These are phyloP conservation scores for Boletus speciosus DNA, from an alignment of 768 basidiomycete genomes.

Conservation along the genomic window DNA sequence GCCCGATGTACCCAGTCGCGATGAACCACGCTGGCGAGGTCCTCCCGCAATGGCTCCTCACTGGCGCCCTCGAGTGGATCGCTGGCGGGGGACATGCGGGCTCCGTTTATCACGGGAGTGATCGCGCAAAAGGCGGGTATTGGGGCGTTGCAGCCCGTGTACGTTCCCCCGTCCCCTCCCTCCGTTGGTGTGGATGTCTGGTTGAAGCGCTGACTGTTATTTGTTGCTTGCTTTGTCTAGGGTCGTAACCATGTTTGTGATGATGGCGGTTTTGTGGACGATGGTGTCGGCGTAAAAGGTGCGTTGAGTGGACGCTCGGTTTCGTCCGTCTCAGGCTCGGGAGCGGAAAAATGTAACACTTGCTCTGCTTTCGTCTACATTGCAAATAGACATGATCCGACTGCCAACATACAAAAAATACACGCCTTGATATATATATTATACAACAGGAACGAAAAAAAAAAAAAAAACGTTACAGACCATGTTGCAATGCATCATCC, in stretches of 20 bases:
- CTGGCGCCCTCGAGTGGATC: conserved; percentile 60
- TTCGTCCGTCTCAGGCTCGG: too few relatives aligned
- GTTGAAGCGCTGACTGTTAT: neutral
- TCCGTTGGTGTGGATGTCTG: too few relatives aligned
- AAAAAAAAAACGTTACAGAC: neutral
- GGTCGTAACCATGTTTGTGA: conserved; percentile 35
- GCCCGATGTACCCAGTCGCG: conserved; percentile 46
- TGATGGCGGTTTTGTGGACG: conserved; percentile 37
- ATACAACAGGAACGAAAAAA: neutral
- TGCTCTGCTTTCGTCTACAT: too few relatives aligned
- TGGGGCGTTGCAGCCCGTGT: conserved; percentile 31
- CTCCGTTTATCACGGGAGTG: conserved; percentile 69
- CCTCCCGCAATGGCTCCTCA: conserved; percentile 65
- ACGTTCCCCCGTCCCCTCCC: neutral
- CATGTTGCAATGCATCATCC: neutral
- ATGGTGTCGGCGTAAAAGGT: conserved; percentile 25
- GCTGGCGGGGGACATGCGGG: conserved; percentile 65
- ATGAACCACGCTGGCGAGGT: conserved; percentile 65
- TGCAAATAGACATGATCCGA: too few relatives aligned
- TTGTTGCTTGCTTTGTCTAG: neutral
- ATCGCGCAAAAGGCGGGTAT: conserved; percentile 57
- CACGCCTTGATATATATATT: neutral
- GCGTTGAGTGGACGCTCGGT: neutral
- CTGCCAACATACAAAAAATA: too few relatives aligned
- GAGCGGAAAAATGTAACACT: too few relatives aligned